phyloP scores from a whole-genome alignment of 768 basidiomycete species.

The Pholiota conissans region DNA sequence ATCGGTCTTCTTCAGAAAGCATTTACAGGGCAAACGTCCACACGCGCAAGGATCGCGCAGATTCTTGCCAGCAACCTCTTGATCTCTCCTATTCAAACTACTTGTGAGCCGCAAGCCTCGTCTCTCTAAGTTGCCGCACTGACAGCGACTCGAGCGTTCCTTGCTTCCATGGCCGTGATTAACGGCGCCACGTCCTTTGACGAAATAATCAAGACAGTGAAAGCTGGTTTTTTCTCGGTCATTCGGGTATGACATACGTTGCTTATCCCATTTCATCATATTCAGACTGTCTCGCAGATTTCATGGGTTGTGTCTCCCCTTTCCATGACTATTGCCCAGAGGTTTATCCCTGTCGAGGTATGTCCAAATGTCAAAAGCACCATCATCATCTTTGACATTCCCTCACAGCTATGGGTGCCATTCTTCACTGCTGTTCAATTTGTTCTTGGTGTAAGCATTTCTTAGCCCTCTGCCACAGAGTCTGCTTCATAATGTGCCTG shows the following conservation, averaged over 20 bases:
- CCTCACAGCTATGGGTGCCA: constrained; percentile 76
- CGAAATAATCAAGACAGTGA: constrained; percentile 67
- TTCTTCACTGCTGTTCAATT: constrained; percentile 85
- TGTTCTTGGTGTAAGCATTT: constrained; percentile 62
- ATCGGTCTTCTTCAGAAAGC: constrained; percentile 70
- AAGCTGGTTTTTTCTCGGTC: constrained; percentile 71
- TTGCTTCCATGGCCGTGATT: constrained; percentile 82
- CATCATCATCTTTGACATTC: constrained; percentile 5
- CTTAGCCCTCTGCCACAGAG: not conserved
- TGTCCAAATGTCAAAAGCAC: constrained; percentile 13
- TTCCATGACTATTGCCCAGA: constrained; percentile 75
- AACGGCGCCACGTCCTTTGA: constrained; percentile 71
- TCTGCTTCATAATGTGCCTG: constrained; percentile 7
- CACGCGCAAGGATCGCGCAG: constrained; percentile 65
- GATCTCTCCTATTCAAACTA: constrained; percentile 72
- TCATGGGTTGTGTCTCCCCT: constrained; percentile 80
- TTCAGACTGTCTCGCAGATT: constrained; percentile 43
- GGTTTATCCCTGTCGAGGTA: constrained; percentile 76
- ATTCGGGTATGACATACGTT: constrained; percentile 52
- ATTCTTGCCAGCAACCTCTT: constrained; percentile 77
- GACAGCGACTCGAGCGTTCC: constrained; percentile 47
- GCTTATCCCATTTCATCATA: not conserved
- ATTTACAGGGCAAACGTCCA: constrained; percentile 72
- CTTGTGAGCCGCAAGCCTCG: constrained; percentile 42
- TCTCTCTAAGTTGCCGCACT: not conserved